Conservation (phyloP, 2,329 filamentous ascomycete genomes). For the Aspergillus fumigatiaffinis region DNA sequence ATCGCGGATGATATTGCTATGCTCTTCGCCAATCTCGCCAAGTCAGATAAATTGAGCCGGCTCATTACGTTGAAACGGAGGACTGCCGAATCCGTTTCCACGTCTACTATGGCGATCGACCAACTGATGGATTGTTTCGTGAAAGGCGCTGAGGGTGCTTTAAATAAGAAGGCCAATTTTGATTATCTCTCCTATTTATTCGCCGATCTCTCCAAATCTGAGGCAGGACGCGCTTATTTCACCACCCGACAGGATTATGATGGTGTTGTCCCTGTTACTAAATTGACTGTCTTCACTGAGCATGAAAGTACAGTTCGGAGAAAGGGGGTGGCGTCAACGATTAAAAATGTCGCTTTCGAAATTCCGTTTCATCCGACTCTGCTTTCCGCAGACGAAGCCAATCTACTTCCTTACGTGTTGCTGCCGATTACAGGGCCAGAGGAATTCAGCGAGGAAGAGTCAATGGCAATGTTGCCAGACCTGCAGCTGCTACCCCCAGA, state of each 20-base stretch:
- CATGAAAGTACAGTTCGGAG: conserved; percentile 77
- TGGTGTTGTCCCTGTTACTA: conserved; percentile 79
- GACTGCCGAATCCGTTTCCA: conserved; percentile 65
- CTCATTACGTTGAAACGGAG: conserved; percentile 66
- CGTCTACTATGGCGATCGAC: conserved; percentile 72
- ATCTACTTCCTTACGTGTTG: conserved; percentile 83
- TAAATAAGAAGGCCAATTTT: conserved; percentile 81
- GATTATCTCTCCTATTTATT: conserved; percentile 95
- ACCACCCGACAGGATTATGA: conserved; percentile 72
- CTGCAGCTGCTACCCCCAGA: conserved; percentile 84
- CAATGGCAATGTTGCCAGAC: conserved; percentile 80
- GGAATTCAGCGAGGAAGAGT: conserved; percentile 84
- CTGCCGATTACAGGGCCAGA: conserved; percentile 84
- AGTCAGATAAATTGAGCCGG: conserved; percentile 68
- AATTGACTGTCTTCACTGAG: conserved; percentile 91
- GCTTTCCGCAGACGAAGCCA: conserved; percentile 66
- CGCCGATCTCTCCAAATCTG: conserved; percentile 82
- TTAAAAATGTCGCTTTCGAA: conserved; percentile 92
- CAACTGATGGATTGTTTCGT: conserved; percentile 96
- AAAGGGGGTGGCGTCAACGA: conserved; percentile 90
- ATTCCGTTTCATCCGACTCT: conserved; percentile 67
- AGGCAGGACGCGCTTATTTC: conserved; percentile 71
- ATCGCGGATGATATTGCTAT: conserved; percentile 84
- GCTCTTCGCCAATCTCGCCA: conserved; percentile 88
- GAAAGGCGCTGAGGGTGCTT: conserved; percentile 75